Evolutionary conservation across 768 basidiomycete genomes (phyloP), one percentile per base, ranked within the genome.

Genomic region (Leccinum aurantiacum): DNA sequence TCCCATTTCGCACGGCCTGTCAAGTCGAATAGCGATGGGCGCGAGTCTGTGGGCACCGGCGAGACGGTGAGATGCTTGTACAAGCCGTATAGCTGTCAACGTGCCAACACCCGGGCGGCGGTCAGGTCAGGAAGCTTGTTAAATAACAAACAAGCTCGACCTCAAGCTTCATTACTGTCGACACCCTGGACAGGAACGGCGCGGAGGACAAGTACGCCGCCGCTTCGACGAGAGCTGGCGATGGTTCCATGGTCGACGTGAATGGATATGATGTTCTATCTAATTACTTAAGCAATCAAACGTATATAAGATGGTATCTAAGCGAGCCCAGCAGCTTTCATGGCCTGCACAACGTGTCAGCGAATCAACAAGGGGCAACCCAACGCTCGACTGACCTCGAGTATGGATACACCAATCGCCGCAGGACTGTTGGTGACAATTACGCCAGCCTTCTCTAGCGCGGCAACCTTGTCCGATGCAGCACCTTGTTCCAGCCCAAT

Each of bases 361-460:
- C 56, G 60, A 59, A 52, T 55, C 37, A 13, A 48, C 14, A 17
- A 17, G 31, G 35, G 46, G 47, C 54, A 9, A 56, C 4, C 46
- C 22, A 58, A 14, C 10, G 1, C 13, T 22, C n/a, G 65, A 53
- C 81, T 59, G 60, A 91, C 95, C 84, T 94, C 88, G 63, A 95
- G 81, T 85, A 99, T 93, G 69, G 91, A 84, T 38, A 75, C 66
- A 54, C 97, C 97, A 74, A 99, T 95, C 79, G 95, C 89, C 1
- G 97, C 95, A 11, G 97, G 97, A 74, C 92, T 95, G 75, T 95
- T 86, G 8, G 93, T 95, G 63, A 99, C 95, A 66, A 95, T 82
- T 29, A 84, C 97, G 60, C 97, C 97, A 41, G 97, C 97, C 71
- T 80, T 87, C 73, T 95, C 88, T 24, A 99, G 82, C 35, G 93